Evolutionary conservation across 1,284 basidiomycete species (phyloP).

Genomic region (Meira miltonrushii): DNA sequence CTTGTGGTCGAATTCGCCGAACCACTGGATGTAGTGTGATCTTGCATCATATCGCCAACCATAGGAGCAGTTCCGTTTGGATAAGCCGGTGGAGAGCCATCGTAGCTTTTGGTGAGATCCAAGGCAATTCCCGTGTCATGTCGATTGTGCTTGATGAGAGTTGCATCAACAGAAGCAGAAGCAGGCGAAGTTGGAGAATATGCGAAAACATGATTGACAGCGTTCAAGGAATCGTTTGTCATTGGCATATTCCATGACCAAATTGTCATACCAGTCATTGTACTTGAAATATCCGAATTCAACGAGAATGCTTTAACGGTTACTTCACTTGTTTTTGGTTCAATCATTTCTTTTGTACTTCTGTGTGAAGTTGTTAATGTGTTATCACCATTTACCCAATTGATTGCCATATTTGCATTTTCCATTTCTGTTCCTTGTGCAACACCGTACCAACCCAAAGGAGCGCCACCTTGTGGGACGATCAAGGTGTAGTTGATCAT

Average conservation of each 20-base stretch:
- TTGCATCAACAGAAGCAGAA: conserved; percentile 14
- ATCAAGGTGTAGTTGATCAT: conserved; percentile 2
- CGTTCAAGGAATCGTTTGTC: conserved; percentile 14
- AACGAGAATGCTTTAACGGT: neutral
- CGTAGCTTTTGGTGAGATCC: conserved; percentile 38
- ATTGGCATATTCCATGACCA: conserved; percentile 10
- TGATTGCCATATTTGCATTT: conserved; percentile 8
- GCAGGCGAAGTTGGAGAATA: conserved; percentile 24
- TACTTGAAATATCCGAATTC: neutral
- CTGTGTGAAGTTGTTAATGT: conserved; percentile 6
- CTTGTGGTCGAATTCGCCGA: no score
- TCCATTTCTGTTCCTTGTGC: conserved; percentile 7
- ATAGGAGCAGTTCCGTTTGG: neutral
- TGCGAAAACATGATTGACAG: conserved; percentile 35
- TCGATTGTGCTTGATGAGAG: conserved; percentile 21
- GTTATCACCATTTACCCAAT: conserved; percentile 7
- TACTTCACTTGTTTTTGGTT: neutral
- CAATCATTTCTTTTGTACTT: neutral
- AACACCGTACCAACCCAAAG: conserved; percentile 5
- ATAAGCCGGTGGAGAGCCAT: conserved; percentile 11
- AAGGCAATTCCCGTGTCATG: conserved; percentile 23
- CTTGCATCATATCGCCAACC: neutral
- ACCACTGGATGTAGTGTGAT: no score
- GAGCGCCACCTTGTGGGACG: conserved; percentile 4
- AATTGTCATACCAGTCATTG: neutral